A percentile compares a stretch with the other conserved stretches of the same genome.
Evolutionary conservation across 768 basidiomycete species (phyloP).

Genomic region (Psilocybe azurescens): DNA sequence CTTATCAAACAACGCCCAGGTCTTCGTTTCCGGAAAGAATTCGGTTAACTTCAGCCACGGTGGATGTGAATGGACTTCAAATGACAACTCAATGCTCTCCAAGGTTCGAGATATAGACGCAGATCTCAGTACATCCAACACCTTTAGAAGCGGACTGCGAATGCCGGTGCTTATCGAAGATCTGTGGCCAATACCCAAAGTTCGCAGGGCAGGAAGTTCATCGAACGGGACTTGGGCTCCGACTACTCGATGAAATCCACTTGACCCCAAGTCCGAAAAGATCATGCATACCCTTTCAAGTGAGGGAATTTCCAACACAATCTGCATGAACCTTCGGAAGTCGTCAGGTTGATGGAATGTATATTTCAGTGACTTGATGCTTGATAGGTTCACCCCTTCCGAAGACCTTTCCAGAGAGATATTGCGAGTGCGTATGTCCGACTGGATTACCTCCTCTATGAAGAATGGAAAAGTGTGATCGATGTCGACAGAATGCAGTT

Average conservation of each 20-base stretch:
- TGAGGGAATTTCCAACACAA: constrained; percentile 5
- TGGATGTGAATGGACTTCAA: constrained; percentile 17
- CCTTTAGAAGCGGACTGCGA: constrained; percentile 10
- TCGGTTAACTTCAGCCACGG: constrained; percentile 18
- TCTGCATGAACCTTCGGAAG: constrained; percentile 10
- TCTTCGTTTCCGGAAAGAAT: constrained; percentile 18
- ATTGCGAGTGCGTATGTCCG: not conserved
- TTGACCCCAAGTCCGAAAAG: constrained; percentile 10
- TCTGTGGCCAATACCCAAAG: constrained; percentile 15
- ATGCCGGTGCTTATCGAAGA: constrained; percentile 14
- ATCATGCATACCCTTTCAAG: constrained; percentile 15
- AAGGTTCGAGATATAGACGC: constrained; percentile 7
- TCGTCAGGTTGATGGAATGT: constrained; percentile 16
- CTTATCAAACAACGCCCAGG: constrained; percentile 17
- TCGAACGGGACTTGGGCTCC: constrained; percentile 12
- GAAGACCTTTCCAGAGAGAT: not conserved
- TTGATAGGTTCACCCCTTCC: constrained; percentile 7
- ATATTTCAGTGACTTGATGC: constrained; percentile 16
- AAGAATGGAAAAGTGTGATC: constrained; percentile 23
- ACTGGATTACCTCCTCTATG: not conserved
- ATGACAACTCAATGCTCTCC: constrained; percentile 11
- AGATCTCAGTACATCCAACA: constrained; percentile 11
- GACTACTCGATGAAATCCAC: constrained; percentile 6
- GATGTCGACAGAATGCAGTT: constrained; percentile 20
- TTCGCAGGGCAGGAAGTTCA: constrained; percentile 10